A percentile compares a stretch with the other conserved stretches of the same genome.
Conservation (phyloP, 2,329 filamentous ascomycete species). For the Xylariaceae sp. region DNA sequence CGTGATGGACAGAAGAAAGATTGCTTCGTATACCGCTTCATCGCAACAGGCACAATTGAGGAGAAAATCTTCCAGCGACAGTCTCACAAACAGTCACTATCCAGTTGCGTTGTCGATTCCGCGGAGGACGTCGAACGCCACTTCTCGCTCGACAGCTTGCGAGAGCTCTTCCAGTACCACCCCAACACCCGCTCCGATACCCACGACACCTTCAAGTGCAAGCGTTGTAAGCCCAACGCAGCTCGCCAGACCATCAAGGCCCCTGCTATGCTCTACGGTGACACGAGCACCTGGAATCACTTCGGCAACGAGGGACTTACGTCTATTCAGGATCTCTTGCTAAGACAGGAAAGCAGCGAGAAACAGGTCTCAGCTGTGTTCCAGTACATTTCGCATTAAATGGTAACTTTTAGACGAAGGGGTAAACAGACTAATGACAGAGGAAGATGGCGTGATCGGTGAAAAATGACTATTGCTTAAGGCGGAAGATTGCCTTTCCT, state of each 20-base stretch:
- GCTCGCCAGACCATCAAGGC: conserved; percentile 77
- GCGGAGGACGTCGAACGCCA: conserved; percentile 96
- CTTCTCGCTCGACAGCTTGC: conserved; percentile 83
- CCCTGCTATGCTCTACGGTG: conserved; percentile 91
- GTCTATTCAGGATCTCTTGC: conserved; percentile 81
- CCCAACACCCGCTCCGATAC: conserved; percentile 83
- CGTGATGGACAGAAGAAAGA: conserved; percentile 99
- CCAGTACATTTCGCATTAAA: conserved; percentile 89
- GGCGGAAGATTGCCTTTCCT: too few species aligned
- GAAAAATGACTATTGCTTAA: too few species aligned
- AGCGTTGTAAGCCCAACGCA: conserved; percentile 83
- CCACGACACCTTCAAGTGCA: conserved; percentile 98
- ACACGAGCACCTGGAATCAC: conserved; percentile 99
- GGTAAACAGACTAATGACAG: neutral
- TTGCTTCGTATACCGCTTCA: conserved; percentile 99
- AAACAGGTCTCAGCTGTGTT: conserved; percentile 88
- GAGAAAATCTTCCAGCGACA: conserved; percentile 99
- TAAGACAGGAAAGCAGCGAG: conserved; percentile 78
- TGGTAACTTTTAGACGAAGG: too few species aligned
- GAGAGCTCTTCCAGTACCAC: conserved; percentile 92
- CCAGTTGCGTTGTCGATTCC: conserved; percentile 91
- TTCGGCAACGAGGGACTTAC: conserved; percentile 77
- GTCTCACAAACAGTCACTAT: conserved; percentile 94
- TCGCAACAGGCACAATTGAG: conserved; percentile 94
- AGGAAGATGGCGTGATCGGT: too few species aligned